Evolutionary conservation across 1,284 basidiomycete genomes (phyloP).

Genomic region (Leccinum angustisporum): DNA sequence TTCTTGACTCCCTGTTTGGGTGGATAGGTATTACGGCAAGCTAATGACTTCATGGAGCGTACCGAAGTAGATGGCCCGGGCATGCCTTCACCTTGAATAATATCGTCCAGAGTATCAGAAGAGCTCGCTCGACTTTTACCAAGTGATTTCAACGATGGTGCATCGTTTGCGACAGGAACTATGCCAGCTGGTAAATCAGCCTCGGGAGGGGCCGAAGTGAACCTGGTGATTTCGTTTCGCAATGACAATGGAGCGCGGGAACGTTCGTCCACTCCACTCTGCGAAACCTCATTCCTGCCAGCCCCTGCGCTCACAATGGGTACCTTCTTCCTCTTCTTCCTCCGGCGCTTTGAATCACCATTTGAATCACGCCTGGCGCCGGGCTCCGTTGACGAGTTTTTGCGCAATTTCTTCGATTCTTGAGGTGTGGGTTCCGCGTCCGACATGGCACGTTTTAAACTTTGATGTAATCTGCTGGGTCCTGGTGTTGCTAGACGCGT

Average conservation of each 20-base stretch:
- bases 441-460: constrained; percentile 24
- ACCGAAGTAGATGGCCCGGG: constrained; percentile 14
- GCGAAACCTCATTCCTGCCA: constrained; percentile 15
- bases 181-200: constrained; percentile 4
- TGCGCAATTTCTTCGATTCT: constrained; percentile 26
- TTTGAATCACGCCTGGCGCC: constrained; percentile 34
- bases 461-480: constrained; percentile 6
- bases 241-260: constrained; percentile 22
- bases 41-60: constrained; percentile 2
- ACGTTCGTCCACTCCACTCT: constrained; percentile 10
- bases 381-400: constrained; percentile 20
- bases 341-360: constrained; percentile 43
- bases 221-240: constrained; percentile 30
- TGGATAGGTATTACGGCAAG: constrained; percentile 10
- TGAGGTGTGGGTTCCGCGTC: constrained; percentile 23
- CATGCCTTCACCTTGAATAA: constrained; percentile 1
- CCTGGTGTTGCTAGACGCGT: constrained; percentile 23
- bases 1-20: constrained; percentile 10
- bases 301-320: constrained; percentile 32
- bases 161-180: background rate
- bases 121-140: background rate
- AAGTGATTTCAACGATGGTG: constrained; percentile 4
- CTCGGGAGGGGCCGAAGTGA: constrained; percentile 22
- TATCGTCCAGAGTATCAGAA: background rate
- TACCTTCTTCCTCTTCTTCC: constrained; percentile 40